These are phyloP conservation scores for Urtica urens DNA, from an alignment of 306 rosid species.

Conservation along the genomic window DNA sequence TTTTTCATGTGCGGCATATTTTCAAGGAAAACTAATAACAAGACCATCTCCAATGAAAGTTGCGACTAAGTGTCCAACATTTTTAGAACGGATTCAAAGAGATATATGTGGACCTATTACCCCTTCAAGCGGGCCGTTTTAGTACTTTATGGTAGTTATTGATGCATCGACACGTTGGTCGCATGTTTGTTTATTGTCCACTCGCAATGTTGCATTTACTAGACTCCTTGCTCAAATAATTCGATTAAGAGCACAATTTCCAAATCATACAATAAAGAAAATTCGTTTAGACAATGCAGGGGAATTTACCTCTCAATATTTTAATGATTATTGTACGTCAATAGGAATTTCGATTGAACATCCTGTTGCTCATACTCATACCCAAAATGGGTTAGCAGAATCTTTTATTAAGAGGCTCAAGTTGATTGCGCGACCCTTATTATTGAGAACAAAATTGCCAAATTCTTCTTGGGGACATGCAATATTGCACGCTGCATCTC, in stretches of 20 bases:
- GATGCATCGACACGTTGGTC: not conserved
- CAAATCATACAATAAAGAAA: not conserved
- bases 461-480: too few species aligned
- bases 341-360: not conserved
- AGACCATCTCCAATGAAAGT: not conserved
- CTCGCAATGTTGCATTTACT: not conserved
- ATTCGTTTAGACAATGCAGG: not conserved
- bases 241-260: not conserved
- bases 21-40: too few species aligned
- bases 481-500: too few species aligned
- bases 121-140: not conserved
- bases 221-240: not conserved
- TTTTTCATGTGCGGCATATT: not conserved
- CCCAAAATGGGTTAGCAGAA: not conserved
- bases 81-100: not conserved
- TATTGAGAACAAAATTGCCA: too few species aligned
- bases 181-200: not conserved
- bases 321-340: slow-evolving; percentile 2
- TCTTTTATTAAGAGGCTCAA: not conserved
- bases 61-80: not conserved
- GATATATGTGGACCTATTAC: not conserved
- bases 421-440: too few species aligned
- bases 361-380: not conserved
- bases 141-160: not conserved
- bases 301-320: slow-evolving; percentile 4